A percentile compares a stretch with the other conserved stretches of the same genome.
These are phyloP conservation scores for Magnusiomyces paraingens DNA, from an alignment of 1,139 yeast species.

Conservation along the genomic window DNA sequence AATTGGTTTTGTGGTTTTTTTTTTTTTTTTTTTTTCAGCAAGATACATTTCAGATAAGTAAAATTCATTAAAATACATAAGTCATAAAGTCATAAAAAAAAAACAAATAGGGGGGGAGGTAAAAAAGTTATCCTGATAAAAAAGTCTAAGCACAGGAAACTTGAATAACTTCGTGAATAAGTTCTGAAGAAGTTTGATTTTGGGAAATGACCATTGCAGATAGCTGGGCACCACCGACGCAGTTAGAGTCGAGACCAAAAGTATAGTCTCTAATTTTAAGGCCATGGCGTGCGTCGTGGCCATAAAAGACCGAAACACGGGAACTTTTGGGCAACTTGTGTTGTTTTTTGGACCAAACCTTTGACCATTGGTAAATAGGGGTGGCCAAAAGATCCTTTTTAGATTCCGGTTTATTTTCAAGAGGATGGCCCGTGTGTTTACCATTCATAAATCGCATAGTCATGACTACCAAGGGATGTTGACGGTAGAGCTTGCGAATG, in stretches of 20 bases:
- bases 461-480: constrained; percentile 53
- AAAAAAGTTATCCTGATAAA: neutral
- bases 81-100: no score
- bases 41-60: no score
- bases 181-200: constrained; percentile 25
- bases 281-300: constrained; percentile 84
- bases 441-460: constrained; percentile 43
- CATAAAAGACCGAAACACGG: constrained; percentile 63
- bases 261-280: constrained; percentile 58
- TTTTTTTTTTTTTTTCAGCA: no score
- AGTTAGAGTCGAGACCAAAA: constrained; percentile 76
- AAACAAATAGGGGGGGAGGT: neutral
- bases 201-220: constrained; percentile 52
- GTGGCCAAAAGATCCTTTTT: constrained; percentile 47
- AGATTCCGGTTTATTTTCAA: constrained; percentile 39
- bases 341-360: constrained; percentile 52
- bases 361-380: constrained; percentile 54
- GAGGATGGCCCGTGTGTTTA: constrained; percentile 39
- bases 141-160: constrained; percentile 26
- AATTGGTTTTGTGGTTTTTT: neutral
- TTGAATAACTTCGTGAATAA: constrained; percentile 28
- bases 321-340: constrained; percentile 25
- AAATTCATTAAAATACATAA: no score
- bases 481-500: constrained; percentile 45
- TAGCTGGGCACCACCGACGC: constrained; percentile 67